Conservation (phyloP, 1,284 basidiomycete genomes). For the Lentinula novae-zelandiae region DNA sequence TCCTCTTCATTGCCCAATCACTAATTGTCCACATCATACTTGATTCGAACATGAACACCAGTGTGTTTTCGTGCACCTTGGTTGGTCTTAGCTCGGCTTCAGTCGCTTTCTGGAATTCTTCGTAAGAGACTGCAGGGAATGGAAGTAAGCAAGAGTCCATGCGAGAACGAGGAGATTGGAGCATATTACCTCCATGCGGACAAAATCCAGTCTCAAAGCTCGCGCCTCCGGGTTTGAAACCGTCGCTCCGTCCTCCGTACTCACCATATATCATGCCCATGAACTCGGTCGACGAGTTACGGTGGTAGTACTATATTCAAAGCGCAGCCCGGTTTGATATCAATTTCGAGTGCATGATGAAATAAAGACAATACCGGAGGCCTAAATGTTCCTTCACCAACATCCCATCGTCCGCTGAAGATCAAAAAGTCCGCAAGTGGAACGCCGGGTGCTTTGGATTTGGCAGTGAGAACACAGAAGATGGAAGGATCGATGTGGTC, state of each 20-base stretch:
- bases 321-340: not conserved
- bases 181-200: constrained; percentile 49
- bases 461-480: constrained; percentile 62
- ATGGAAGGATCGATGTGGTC: constrained; percentile 65
- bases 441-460: constrained; percentile 53
- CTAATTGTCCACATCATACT: constrained; percentile 60
- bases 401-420: constrained; percentile 63
- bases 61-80: constrained; percentile 48
- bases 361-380: constrained; percentile 33
- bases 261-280: constrained; percentile 58
- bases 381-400: constrained; percentile 46
- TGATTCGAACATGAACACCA: constrained; percentile 68
- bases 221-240: constrained; percentile 53
- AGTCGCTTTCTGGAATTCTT: constrained; percentile 51
- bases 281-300: constrained; percentile 60
- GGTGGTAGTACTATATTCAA: constrained; percentile 53
- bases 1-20: constrained; percentile 57
- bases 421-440: constrained; percentile 62
- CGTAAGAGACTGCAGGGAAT: constrained; percentile 42
- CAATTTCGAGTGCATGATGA: not conserved
- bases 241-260: constrained; percentile 60
- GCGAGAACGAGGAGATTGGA: not conserved
- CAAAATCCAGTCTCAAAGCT: constrained; percentile 63
- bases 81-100: constrained; percentile 48
- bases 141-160: not conserved